Evolutionary conservation across 768 basidiomycete genomes (phyloP).

Genomic region (Termitomyces sp.): DNA sequence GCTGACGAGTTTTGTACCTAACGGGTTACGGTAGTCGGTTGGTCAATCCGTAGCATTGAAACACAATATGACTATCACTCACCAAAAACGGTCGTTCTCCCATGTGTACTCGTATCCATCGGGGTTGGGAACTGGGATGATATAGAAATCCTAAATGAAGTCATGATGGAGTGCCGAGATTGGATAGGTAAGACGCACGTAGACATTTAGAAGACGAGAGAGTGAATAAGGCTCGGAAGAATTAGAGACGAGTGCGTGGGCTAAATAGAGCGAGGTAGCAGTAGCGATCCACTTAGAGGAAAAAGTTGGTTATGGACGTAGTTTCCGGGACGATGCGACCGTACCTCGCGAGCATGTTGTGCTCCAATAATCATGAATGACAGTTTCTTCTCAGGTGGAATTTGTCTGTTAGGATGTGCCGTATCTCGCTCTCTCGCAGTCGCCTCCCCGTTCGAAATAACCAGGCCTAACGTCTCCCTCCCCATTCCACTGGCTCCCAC

Average conservation of each 20-base stretch:
- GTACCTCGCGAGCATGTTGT: slow-evolving; percentile 73
- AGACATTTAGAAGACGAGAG: slow-evolving; percentile 45
- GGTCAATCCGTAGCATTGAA: neutral
- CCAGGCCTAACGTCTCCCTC: slow-evolving; percentile 53
- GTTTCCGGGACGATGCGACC: slow-evolving; percentile 13
- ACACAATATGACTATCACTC: slow-evolving; percentile 12
- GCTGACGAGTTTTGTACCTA: slow-evolving; percentile 63
- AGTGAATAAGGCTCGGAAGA: slow-evolving; percentile 43
- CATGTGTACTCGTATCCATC: slow-evolving; percentile 78
- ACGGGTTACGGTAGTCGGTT: neutral
- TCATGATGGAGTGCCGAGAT: neutral
- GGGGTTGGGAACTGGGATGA: slow-evolving; percentile 65
- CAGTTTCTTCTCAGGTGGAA: neutral
- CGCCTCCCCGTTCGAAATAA: slow-evolving; percentile 35
- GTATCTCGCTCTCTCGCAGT: neutral
- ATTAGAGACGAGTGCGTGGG: slow-evolving; percentile 63
- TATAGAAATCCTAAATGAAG: slow-evolving; percentile 51
- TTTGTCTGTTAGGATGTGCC: slow-evolving; percentile 13
- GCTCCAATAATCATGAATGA: slow-evolving; percentile 26
- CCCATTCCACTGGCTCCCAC: slow-evolving; percentile 60
- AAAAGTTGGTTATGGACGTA: slow-evolving; percentile 4
- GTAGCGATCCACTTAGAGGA: slow-evolving; percentile 72
- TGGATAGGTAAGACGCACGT: slow-evolving; percentile 33
- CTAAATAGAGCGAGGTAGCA: slow-evolving; percentile 66
- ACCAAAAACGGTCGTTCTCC: slow-evolving; percentile 66